Evolutionary conservation across 768 basidiomycete genomes (phyloP).

Genomic region (Tricholoma flavovirens): DNA sequence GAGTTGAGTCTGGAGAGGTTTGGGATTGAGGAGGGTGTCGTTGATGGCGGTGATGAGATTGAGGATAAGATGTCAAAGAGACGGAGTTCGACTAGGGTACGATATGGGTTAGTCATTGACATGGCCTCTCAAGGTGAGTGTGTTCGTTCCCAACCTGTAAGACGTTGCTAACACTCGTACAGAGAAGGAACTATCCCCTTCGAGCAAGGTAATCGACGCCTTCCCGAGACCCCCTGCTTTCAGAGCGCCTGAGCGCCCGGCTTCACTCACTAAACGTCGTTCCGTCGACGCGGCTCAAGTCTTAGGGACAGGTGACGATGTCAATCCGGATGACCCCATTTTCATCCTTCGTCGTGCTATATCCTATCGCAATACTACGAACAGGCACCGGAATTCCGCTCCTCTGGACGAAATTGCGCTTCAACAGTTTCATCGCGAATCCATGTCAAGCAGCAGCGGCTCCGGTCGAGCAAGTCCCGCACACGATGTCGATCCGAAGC

Average conservation of each 20-base stretch:
- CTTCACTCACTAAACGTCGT: constrained; percentile 66
- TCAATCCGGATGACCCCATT: constrained; percentile 77
- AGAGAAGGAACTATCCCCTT: constrained; percentile 79
- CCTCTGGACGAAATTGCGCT: constrained; percentile 83
- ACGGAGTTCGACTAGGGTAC: constrained; percentile 68
- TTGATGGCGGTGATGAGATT: constrained; percentile 96
- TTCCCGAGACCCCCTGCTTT: constrained; percentile 71
- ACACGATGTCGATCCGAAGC: constrained; percentile 27
- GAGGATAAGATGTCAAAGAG: constrained; percentile 88
- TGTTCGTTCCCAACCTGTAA: constrained; percentile 2
- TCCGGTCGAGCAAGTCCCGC: constrained; percentile 34
- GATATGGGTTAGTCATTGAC: constrained; percentile 72
- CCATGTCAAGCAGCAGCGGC: constrained; percentile 46
- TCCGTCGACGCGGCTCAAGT: constrained; percentile 78
- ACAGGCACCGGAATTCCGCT: constrained; percentile 65
- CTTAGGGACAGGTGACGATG: constrained; percentile 66
- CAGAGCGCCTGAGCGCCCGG: constrained; percentile 55
- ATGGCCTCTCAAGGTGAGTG: constrained; percentile 60
- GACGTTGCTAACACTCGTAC: constrained; percentile 2
- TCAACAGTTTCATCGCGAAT: constrained; percentile 66
- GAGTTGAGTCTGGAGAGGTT: constrained; percentile 90
- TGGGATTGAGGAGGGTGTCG: constrained; percentile 94
- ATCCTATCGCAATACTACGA: constrained; percentile 64
- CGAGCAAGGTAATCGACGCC: constrained; percentile 81
- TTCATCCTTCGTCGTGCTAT: constrained; percentile 85